These are phyloP conservation scores for Plasmodium relictum DNA, from an alignment of 169 alveolate genomes.

Conservation along the genomic window DNA sequence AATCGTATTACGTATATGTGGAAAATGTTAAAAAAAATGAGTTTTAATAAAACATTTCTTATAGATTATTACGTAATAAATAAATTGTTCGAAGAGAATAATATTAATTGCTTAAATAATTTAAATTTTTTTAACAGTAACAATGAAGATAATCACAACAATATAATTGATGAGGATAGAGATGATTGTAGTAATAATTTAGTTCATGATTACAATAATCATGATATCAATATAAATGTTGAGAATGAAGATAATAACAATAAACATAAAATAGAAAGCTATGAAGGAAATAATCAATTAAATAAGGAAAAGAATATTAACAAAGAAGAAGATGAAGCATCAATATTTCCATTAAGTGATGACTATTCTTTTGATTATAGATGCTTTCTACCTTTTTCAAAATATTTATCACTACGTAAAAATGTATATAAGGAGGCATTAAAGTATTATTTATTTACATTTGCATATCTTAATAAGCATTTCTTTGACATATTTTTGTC, in stretches of 20 bases:
- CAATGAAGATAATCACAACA: neutral
- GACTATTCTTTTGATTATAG: neutral
- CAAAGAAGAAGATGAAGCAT: neutral
- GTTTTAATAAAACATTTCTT: neutral
- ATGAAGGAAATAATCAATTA: neutral
- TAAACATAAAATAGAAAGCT: neutral
- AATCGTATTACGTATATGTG: neutral
- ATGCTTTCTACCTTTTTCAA: neutral
- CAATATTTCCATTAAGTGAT: neutral
- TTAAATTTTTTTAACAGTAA: conserved; percentile 1
- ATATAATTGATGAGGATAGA: neutral
- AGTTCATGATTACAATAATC: neutral
- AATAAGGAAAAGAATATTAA: neutral
- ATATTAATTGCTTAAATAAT: neutral
- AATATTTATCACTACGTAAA: neutral
- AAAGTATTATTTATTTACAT: conserved; percentile 44
- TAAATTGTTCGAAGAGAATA: neutral
- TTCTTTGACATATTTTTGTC: conserved; percentile 38
- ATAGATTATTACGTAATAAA: conserved; percentile 25
- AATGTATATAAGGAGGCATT: conserved; percentile 10
- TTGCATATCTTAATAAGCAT: conserved; percentile 41
- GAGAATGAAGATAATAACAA: neutral
- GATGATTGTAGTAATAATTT: neutral
- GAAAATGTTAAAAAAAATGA: neutral
- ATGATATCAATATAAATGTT: neutral